A percentile compares a stretch with the other conserved stretches of the same genome.
phyloP scores from a whole-genome alignment of 441 rosid genomes.

The California macrophylla region DNA sequence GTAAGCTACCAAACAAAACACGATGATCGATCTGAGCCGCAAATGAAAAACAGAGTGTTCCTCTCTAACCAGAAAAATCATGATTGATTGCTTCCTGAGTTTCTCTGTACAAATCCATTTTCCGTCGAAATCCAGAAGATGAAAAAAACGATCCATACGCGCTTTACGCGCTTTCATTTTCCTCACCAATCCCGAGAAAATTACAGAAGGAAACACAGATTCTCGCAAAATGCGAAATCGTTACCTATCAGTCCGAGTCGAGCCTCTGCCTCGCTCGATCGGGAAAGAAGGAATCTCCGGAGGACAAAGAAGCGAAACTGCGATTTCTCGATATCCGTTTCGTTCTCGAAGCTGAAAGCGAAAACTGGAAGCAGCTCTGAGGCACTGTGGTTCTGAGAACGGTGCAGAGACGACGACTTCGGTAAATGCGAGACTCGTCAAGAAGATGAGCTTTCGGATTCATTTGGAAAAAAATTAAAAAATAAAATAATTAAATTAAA shows the following conservation, averaged over 20 bases:
- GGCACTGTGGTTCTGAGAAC: background rate
- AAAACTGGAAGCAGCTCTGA: background rate
- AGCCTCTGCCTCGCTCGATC: background rate
- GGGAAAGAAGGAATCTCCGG: constrained; percentile 7
- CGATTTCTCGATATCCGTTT: background rate
- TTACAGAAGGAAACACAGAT: background rate
- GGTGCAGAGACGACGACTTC: background rate
- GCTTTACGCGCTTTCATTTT: background rate
- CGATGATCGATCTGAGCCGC: constrained; percentile 32
- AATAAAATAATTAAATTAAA: too few species aligned
- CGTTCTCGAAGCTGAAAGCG: constrained; percentile 1
- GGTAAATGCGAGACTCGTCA: background rate
- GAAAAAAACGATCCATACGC: background rate
- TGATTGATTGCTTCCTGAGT: constrained; percentile 16
- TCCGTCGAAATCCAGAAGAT: background rate
- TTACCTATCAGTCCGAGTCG: background rate
- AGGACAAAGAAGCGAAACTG: background rate
- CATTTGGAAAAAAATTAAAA: background rate
- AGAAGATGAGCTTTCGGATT: background rate
- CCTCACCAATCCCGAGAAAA: constrained; percentile 3
- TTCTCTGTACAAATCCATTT: background rate
- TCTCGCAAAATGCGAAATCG: background rate
- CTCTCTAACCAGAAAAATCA: constrained; percentile 32
- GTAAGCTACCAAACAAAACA: constrained; percentile 11
- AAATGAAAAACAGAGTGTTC: constrained; percentile 23